Conservation (phyloP, 306 rosid species). For the Hippophae gyantsensis region DNA sequence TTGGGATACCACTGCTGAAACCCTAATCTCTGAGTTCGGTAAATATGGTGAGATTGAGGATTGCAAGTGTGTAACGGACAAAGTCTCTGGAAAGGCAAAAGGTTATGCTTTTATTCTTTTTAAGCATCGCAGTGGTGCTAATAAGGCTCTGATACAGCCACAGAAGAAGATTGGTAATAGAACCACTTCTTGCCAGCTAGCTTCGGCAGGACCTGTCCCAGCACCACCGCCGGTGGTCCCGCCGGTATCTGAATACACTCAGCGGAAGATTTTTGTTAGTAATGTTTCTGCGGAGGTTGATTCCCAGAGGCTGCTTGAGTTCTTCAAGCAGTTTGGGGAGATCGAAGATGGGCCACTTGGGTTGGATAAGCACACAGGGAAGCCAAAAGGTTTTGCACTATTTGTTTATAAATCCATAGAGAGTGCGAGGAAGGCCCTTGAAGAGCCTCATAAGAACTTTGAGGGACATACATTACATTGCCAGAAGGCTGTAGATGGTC, state of each 20-base stretch:
- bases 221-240: conserved; percentile 28
- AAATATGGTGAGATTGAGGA: conserved; percentile 59
- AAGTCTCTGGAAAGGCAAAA: conserved; percentile 51
- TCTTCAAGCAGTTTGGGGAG: conserved; percentile 51
- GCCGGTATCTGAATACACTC: conserved; percentile 32
- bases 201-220: conserved; percentile 53
- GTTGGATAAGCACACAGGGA: conserved; percentile 47
- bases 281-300: conserved; percentile 48
- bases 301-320: conserved; percentile 37
- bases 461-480: conserved; percentile 56
- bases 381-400: conserved; percentile 47
- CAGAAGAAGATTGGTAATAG: conserved; percentile 56
- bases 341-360: conserved; percentile 64
- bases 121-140: conserved; percentile 48
- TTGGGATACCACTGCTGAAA: conserved; percentile 60
- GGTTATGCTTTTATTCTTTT: conserved; percentile 64
- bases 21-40: conserved; percentile 36
- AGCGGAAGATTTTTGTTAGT: conserved; percentile 57
- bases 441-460: conserved; percentile 48
- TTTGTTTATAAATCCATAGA: conserved; percentile 42
- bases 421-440: conserved; percentile 50
- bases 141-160: conserved; percentile 42
- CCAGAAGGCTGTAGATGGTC: conserved; percentile 61
- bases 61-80: conserved; percentile 57
- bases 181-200: conserved; percentile 43